Conservation (phyloP, 176 grass and related monocot genomes). For the Carex cristatella region DNA sequence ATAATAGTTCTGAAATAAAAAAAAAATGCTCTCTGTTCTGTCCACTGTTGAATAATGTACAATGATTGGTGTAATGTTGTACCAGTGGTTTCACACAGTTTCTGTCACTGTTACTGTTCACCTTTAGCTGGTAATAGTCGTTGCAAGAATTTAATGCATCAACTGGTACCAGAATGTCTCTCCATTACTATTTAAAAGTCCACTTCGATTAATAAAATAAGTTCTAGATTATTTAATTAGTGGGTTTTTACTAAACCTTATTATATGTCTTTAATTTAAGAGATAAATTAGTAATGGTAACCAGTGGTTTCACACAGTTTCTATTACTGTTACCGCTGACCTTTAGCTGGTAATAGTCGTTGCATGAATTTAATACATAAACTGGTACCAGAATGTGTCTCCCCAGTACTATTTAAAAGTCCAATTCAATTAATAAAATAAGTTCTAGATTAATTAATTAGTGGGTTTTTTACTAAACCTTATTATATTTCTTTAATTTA, state of each 20-base stretch:
- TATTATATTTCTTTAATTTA: too few relatives aligned
- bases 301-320: neutral
- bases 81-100: neutral
- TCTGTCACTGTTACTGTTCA: neutral
- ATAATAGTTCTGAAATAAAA: too few relatives aligned
- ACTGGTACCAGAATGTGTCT: neutral
- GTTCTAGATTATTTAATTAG: too few relatives aligned
- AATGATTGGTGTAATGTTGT: neutral
- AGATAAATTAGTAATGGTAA: neutral
- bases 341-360: conserved; percentile 15
- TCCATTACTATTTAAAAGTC: neutral
- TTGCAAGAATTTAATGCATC: neutral
- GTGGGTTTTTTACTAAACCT: too few relatives aligned
- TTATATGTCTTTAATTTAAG: too few relatives aligned
- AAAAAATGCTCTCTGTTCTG: neutral
- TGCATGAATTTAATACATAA: neutral
- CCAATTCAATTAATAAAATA: too few relatives aligned
- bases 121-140: conserved; percentile 15
- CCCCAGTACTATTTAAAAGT: neutral
- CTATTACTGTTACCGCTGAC: neutral
- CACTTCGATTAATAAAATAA: too few relatives aligned
- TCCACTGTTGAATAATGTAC: neutral
- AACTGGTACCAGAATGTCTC: neutral
- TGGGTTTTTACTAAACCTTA: too few relatives aligned
- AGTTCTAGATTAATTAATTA: too few relatives aligned